Evolutionary conservation across 2,329 filamentous ascomycete genomes (phyloP).

Genomic region (Didymella glomerata): DNA sequence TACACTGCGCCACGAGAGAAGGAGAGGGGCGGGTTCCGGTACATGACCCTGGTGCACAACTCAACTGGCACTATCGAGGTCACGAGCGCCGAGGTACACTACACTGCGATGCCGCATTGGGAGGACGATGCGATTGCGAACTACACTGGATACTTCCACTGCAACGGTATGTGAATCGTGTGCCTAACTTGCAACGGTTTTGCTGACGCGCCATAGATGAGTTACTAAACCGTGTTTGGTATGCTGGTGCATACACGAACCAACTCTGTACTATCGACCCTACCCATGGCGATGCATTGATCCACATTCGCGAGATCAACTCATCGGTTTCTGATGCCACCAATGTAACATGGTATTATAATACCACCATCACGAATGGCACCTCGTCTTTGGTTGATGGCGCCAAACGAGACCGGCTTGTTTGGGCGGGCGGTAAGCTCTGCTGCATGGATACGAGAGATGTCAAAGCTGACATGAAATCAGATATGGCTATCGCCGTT

Average conservation of each 20-base stretch:
- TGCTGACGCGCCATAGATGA: slow-evolving; percentile 45
- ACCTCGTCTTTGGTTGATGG: slow-evolving; percentile 58
- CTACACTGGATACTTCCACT: slow-evolving; percentile 56
- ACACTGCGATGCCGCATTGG: slow-evolving; percentile 57
- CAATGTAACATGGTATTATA: slow-evolving; percentile 53
- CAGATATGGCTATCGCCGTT: slow-evolving; percentile 66
- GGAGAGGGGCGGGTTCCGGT: slow-evolving; percentile 57
- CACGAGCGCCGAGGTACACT: slow-evolving; percentile 51
- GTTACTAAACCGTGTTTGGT: slow-evolving; percentile 56
- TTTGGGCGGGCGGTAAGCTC: slow-evolving; percentile 63
- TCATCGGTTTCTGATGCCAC: slow-evolving; percentile 40
- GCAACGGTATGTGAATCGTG: slow-evolving; percentile 41
- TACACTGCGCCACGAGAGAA: slow-evolving; percentile 56
- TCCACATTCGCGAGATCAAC: slow-evolving; percentile 44
- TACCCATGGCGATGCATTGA: slow-evolving; percentile 46
- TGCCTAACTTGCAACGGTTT: no score
- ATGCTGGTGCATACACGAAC: slow-evolving; percentile 53
- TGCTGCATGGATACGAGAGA: not conserved
- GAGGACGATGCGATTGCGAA: slow-evolving; percentile 47
- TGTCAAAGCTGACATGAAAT: not conserved
- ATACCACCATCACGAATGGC: slow-evolving; percentile 54
- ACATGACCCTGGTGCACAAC: slow-evolving; percentile 57
- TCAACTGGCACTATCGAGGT: slow-evolving; percentile 53
- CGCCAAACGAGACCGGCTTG: slow-evolving; percentile 66
- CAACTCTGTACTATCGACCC: slow-evolving; percentile 53